Percentiles rank a stretch among this genome's conserved stretches.
phyloP scores from a whole-genome alignment of 2,329 filamentous ascomycete genomes.

The Stemphylium lycopersici region DNA sequence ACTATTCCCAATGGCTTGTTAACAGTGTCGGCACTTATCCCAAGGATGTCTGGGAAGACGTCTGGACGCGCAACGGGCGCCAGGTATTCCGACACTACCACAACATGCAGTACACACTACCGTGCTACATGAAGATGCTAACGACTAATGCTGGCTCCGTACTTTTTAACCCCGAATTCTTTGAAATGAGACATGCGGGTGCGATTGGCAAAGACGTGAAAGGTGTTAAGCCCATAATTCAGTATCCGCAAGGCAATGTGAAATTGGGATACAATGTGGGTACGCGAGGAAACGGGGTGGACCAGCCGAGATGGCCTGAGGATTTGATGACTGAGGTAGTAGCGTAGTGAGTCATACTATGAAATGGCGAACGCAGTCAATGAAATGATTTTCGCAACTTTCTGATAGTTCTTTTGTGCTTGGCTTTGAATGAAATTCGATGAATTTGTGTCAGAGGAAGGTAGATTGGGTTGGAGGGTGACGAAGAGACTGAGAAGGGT shows the following conservation, averaged over 20 bases:
- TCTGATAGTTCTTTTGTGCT: too few relatives aligned
- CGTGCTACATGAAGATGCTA: slow-evolving; percentile 51
- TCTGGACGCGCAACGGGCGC: slow-evolving; percentile 55
- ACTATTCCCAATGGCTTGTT: slow-evolving; percentile 48
- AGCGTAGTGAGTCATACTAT: slow-evolving; percentile 1
- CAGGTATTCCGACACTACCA: slow-evolving; percentile 60
- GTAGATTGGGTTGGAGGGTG: too few relatives aligned
- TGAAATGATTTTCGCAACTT: too few relatives aligned
- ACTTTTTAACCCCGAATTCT: slow-evolving; percentile 58
- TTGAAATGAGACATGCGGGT: slow-evolving; percentile 51
- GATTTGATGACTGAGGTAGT: slow-evolving; percentile 52
- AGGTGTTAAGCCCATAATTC: slow-evolving; percentile 54
- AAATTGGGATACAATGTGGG: slow-evolving; percentile 56
- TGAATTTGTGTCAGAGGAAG: too few relatives aligned
- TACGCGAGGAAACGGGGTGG: slow-evolving; percentile 58
- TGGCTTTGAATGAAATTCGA: too few relatives aligned
- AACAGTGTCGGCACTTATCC: slow-evolving; percentile 46
- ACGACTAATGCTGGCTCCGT: slow-evolving; percentile 46
- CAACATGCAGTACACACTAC: slow-evolving; percentile 53
- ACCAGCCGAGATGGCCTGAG: slow-evolving; percentile 56
- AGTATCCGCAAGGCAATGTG: slow-evolving; percentile 39
- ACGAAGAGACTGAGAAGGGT: too few relatives aligned
- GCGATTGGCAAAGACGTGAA: slow-evolving; percentile 49
- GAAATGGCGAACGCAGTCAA: background rate
- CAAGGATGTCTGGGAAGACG: slow-evolving; percentile 54